These are phyloP conservation scores for Phialocephala subalpina DNA, from an alignment of 2,329 filamentous ascomycete genomes.

Conservation along the genomic window DNA sequence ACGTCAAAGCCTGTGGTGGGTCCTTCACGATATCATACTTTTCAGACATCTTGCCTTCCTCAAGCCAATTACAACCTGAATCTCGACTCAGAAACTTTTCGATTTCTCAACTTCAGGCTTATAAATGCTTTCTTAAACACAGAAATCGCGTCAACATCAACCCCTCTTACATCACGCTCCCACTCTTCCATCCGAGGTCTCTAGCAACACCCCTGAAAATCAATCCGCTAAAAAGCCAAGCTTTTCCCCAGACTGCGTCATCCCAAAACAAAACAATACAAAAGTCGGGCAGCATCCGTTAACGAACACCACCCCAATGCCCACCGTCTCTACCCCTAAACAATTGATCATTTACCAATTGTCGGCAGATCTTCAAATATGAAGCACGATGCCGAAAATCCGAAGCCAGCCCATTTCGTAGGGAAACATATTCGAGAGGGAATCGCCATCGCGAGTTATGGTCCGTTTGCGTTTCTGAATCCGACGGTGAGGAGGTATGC, in stretches of 20 bases:
- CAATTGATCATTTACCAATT: not conserved
- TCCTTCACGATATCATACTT: slow-evolving; percentile 32
- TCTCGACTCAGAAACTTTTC: not conserved
- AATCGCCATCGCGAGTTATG: slow-evolving; percentile 35
- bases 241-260: not conserved
- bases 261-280: not conserved
- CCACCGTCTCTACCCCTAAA: too few relatives aligned
- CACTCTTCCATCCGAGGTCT: too few relatives aligned
- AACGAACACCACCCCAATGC: not conserved
- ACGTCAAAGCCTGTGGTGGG: slow-evolving; percentile 66
- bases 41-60: slow-evolving; percentile 14
- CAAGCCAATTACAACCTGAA: not conserved
- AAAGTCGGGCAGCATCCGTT: not conserved
- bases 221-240: too few relatives aligned
- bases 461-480: slow-evolving; percentile 57
- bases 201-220: too few relatives aligned
- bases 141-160: not conserved
- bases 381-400: not conserved
- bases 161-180: not conserved
- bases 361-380: not conserved
- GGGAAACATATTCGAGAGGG: slow-evolving; percentile 12
- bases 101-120: too few relatives aligned
- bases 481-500: slow-evolving; percentile 49
- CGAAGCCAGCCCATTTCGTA: slow-evolving; percentile 6
- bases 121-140: too few relatives aligned